Base-by-base conservation (phyloP, 352 stramenopile genomes). In the Halophytophthora batemanensis region DNA sequence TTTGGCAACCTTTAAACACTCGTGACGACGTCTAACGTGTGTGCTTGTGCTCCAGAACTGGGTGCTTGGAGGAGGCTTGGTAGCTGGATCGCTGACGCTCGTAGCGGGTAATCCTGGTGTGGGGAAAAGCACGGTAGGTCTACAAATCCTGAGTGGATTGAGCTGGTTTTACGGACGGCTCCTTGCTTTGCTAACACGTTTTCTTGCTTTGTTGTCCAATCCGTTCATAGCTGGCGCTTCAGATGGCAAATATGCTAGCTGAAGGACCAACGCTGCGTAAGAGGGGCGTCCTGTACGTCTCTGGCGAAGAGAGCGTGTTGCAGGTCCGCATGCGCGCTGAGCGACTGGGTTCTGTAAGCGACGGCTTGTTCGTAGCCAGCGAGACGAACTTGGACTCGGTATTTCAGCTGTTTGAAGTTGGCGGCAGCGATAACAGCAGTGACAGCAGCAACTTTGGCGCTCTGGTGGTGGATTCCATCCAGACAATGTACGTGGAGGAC, bases 391-490 rank as follows among this genome's bases (percentile, higher is more conserved):
- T 95, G 17, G 82, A 96, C 52, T 61, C 63, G 8, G 72, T 93
- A 10, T 69, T 96, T 8, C 49, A 66, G 36, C 66, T 83, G 63
- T 64, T 93, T 48, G 61, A 86, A 60, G 36, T 22, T 52, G 56
- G 63, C 19, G 50, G 39, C n/a, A 33, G 36, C 39, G 23, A 36
- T 22, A 35, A 59, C 6, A 54, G 47, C 14, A 47, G 49, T 19
- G 15, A 3, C n/a, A 19, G 11, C 15, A 17, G 43, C 21, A 29
- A 50, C 15, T 93, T 91, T 55, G 71, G 66, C 2, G 81, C 75
- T 15, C 65, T 98, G 7, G 85, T 99, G 21, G 78, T 99, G 35
- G 96, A 99, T 58, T 98, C 89, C 11, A 98, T 99, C 61, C 96
- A 99, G 77, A 98, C 96, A 2, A 87, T 99, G 43, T 90, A 92